Evolutionary conservation across 1,284 basidiomycete genomes (phyloP).

Genomic region (Uromyces viciae-fabae): DNA sequence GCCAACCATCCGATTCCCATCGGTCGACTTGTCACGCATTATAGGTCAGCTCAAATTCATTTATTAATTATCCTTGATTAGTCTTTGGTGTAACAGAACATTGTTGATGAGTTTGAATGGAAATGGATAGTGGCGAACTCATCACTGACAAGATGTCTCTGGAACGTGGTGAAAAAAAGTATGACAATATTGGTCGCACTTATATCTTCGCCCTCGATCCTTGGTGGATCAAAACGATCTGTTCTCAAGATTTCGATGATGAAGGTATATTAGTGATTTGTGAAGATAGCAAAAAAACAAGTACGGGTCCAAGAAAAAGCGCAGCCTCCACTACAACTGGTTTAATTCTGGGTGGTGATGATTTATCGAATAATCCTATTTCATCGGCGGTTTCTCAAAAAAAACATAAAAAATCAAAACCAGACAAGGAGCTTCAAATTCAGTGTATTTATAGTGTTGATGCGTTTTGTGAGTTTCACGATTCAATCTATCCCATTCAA

Average conservation of each 20-base stretch:
- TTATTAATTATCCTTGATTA: not conserved
- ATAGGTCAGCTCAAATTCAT: conserved; percentile 19
- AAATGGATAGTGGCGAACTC: conserved; percentile 26
- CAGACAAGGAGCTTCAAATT: not conserved
- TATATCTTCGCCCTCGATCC: conserved; percentile 38
- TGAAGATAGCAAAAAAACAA: not conserved
- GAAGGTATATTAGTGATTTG: not conserved
- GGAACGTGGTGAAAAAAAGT: not conserved
- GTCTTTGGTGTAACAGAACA: not conserved
- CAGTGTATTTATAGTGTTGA: conserved; percentile 32
- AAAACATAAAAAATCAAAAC: conserved; percentile 4
- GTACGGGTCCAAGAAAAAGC: not conserved
- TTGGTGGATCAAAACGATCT: conserved; percentile 33
- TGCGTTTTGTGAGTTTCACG: conserved; percentile 35
- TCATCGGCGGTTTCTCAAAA: not conserved
- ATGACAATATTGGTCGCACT: conserved; percentile 33
- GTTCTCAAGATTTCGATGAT: not conserved
- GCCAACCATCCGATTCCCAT: conserved; percentile 13
- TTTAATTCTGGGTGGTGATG: no score
- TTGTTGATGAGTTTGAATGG: no score
- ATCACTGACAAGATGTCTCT: conserved; percentile 11
- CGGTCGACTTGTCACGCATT: conserved; percentile 32
- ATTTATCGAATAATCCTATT: no score
- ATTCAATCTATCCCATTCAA: not conserved
- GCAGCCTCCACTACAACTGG: no score